A percentile compares a stretch with the other conserved stretches of the same genome.
Evolutionary conservation across 345 rosid genomes (phyloP).

Genomic region (Salix viminalis): DNA sequence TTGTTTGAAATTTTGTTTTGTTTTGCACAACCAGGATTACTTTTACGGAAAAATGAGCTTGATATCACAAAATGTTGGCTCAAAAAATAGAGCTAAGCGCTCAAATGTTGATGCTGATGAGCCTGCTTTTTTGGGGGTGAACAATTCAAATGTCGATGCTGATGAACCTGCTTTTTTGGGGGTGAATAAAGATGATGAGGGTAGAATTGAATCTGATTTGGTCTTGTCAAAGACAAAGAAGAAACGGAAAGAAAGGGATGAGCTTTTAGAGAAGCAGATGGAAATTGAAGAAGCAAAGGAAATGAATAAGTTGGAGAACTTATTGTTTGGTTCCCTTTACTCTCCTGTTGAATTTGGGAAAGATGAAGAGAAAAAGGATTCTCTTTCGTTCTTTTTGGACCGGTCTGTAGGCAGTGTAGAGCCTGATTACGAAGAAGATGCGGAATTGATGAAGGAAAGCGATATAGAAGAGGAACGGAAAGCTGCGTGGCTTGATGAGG

Average conservation of each 20-base stretch:
- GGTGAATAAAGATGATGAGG: constrained; percentile 24
- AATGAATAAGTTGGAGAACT: constrained; percentile 67
- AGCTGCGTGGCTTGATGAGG: constrained; percentile 91
- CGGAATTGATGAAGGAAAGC: constrained; percentile 25
- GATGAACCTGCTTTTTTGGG: constrained; percentile 24
- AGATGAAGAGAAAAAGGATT: constrained; percentile 31
- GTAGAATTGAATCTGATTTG: constrained; percentile 30
- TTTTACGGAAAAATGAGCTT: constrained; percentile 40
- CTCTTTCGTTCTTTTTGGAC: constrained; percentile 58
- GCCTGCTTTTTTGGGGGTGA: constrained; percentile 22
- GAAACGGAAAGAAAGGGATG: constrained; percentile 54
- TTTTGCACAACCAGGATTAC: constrained; percentile 11
- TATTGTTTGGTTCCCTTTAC: constrained; percentile 72
- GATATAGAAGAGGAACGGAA: constrained; percentile 46
- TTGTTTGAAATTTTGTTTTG: not conserved
- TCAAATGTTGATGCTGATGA: constrained; percentile 29
- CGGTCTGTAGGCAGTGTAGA: constrained; percentile 33
- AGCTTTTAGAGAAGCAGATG: constrained; percentile 11
- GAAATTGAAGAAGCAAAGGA: constrained; percentile 52
- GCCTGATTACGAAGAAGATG: constrained; percentile 39
- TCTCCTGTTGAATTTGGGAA: constrained; percentile 73
- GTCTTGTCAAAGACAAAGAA: constrained; percentile 41
- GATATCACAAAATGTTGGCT: constrained; percentile 58
- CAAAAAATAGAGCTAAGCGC: constrained; percentile 34
- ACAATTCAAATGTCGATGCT: constrained; percentile 4